Base-by-base conservation (phyloP, 805 yeast species). In the Ogataea henricii region DNA sequence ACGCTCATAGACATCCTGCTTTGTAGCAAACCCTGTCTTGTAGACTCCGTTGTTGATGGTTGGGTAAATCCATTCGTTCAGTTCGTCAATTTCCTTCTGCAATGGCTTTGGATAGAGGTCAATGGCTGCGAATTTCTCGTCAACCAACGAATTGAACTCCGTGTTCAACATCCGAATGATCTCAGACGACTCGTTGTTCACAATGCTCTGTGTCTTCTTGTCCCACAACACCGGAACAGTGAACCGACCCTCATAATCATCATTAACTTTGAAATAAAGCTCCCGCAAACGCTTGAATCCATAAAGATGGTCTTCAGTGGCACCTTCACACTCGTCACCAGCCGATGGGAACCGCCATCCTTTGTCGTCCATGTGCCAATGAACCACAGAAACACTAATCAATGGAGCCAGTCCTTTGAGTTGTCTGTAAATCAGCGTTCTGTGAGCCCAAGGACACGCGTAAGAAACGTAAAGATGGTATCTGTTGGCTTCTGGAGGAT, bases 361-460 rank as follows among this genome's bases (percentile, higher is more conserved):
- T 49, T 85, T 74, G 12, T 73, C 77, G 55, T 87, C 96, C 85
- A 92, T 78, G 59, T 82, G 83, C 92, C 97, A 90, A 66, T 90
- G 95, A 10, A 92, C 97, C 33, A 89, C 89, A 17, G 91, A 81
- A 26, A 84, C 74, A 2, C 82, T 79, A 51, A 85, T 81, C 9
- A 84, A 67, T 1, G 79, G 69, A n/a, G 72, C 65, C 42, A 86
- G 66, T 1, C 96, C 96, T 70, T 90, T 89, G 53, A 92, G 71
- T 10, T 77, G 67, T 45, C 97, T 71, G 2, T 84, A 75, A 45
- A 89, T 84, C 49, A 91, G 72, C 0, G 91, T 81, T 53, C 98
- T 77, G 63, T 89, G 96, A 1, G 97, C 97, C 91, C 97, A 92
- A 3, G 99, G 98, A 68, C 99, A 92, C 1, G 96, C 96, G 41